phyloP scores from a whole-genome alignment of 306 rosid species.

The Ochetophila trinervis region DNA sequence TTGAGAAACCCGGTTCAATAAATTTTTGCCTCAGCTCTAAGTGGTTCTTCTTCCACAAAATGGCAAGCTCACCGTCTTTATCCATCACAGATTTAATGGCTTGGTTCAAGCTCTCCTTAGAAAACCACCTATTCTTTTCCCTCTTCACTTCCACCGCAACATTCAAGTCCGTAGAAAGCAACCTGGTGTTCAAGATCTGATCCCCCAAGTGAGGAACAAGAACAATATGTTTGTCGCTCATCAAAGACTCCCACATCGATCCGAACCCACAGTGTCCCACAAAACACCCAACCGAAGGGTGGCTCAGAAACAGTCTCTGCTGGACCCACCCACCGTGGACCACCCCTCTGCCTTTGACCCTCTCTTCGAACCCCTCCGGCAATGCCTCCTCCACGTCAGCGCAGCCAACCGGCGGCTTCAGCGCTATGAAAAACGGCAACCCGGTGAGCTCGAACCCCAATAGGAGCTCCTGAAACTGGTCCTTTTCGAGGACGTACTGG shows the following conservation, averaged over 20 bases:
- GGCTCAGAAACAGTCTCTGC: conserved; percentile 48
- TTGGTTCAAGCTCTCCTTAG: conserved; percentile 38
- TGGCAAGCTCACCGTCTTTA: neutral
- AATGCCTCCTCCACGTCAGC: conserved; percentile 40
- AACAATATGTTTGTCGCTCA: conserved; percentile 50
- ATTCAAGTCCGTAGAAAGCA: conserved; percentile 40
- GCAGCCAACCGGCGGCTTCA: conserved; percentile 43
- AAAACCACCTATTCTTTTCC: conserved; percentile 46
- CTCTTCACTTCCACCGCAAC: conserved; percentile 41
- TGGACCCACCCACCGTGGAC: conserved; percentile 60
- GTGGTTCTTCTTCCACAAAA: too few relatives aligned
- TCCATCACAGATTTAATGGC: conserved; percentile 42
- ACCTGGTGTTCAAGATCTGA: conserved; percentile 56
- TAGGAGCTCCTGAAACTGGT: conserved; percentile 46
- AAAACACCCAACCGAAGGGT: conserved; percentile 61
- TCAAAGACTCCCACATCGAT: conserved; percentile 53
- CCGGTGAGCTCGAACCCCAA: conserved; percentile 56
- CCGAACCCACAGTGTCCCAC: conserved; percentile 69
- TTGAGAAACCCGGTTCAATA: too few relatives aligned
- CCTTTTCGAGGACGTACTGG: conserved; percentile 36
- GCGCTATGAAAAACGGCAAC: conserved; percentile 43
- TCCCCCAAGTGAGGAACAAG: conserved; percentile 52
- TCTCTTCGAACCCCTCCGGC: conserved; percentile 46
- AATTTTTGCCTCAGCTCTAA: too few relatives aligned
- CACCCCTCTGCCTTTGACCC: conserved; percentile 43